Base-by-base conservation (phyloP, 2,329 filamentous ascomycete genomes). In the Calonectria fujianensis region DNA sequence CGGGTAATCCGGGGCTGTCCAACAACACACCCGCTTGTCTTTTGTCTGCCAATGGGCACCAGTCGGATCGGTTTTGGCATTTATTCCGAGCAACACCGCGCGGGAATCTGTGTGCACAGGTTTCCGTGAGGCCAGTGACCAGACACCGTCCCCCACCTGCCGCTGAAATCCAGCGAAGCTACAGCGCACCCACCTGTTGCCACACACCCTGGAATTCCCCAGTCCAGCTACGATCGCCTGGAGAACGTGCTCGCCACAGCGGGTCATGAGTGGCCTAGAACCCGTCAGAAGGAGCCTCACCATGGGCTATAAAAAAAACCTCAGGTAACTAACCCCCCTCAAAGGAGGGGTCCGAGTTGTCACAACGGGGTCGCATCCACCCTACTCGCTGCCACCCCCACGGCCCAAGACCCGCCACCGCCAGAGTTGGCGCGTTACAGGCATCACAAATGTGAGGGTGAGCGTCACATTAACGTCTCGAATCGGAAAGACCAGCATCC, bases 141-240 rank as follows among this genome's bases (percentile, higher is more conserved):
- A 41, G 14, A 27, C 57, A 11, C n/a, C 35, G 3, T 41, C 31
- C 61, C 54, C 39, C 61, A 32, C 27, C 70, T 10, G n/a, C 64
- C 70, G 64, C 70, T 69, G 70, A 72, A 68, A 69, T 52, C 35
- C 45, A 73, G 35, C 35, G 48, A 72, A 45, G 70, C 65, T 69
- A 54, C 71, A 68, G 52, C 54, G 48, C 29, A 45, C 45, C 54
- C 51, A 45, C 29, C 24, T 27, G 41, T 59, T 73, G 54, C 35
- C 64, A 73, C 70, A 27, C 50, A 59, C 39, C 45, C 54, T 48
- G n/a, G 41, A 48, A 39, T 45, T 20, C 37, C 66, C 54, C 50
- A 16, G 29, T n/a, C 61, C 37, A 51, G 31, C 14, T 32, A 24
- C 66, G 31, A 57, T 66, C 59, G 35, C 24, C 39, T 63, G 54